Evolutionary conservation across 75 land plant species (phyloP).

Genomic region (Larix kaempferi): DNA sequence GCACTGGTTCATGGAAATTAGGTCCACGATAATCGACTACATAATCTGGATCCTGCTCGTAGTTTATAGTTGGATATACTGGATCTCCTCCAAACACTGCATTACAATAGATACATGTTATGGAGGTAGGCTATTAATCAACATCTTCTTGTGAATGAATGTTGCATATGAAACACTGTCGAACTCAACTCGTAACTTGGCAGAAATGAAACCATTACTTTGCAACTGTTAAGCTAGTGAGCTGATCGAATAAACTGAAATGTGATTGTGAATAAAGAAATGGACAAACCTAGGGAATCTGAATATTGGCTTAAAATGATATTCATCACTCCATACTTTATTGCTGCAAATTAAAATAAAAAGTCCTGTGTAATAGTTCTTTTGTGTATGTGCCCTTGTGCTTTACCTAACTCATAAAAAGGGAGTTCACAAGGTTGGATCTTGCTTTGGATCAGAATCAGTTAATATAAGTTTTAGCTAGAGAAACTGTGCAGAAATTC

Average conservation of each 20-base stretch:
- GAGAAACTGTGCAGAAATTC: too few relatives aligned
- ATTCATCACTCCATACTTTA: background rate
- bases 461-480: too few relatives aligned
- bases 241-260: background rate
- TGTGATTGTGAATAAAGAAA: background rate
- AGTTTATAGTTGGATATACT: slow-evolving; percentile 93
- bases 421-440: too few relatives aligned
- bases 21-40: slow-evolving; percentile 83
- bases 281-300: background rate
- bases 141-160: too few relatives aligned
- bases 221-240: background rate
- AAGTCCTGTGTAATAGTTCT: too few relatives aligned
- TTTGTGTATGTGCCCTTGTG: too few relatives aligned
- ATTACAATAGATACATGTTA: slow-evolving; percentile 8
- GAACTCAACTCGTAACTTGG: background rate
- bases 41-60: slow-evolving; percentile 79
- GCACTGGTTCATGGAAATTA: slow-evolving; percentile 91
- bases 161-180: too few relatives aligned
- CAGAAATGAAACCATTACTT: background rate
- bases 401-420: too few relatives aligned
- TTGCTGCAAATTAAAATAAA: too few relatives aligned
- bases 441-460: too few relatives aligned
- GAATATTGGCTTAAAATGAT: background rate
- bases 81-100: slow-evolving; percentile 99
- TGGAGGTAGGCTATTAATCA: too few relatives aligned